Evolutionary conservation across 73 alveolate genomes (phyloP).

Genomic region (Uronychia setigera): DNA sequence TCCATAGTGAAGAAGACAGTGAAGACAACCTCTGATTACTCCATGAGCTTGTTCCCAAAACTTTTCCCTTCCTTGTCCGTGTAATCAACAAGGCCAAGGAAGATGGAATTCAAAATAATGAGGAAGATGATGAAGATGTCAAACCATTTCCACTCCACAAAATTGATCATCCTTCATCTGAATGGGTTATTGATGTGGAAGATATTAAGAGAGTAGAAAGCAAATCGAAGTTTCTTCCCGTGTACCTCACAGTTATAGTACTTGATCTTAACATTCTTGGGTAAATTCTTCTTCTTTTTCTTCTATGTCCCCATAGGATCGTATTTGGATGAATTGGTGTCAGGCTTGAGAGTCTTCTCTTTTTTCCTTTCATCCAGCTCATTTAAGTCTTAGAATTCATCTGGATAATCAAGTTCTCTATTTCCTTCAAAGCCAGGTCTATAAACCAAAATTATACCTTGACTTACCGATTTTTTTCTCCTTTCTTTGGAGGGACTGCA

Average conservation of each 20-base stretch:
- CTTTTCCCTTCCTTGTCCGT: neutral
- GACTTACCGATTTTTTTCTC: too few species aligned
- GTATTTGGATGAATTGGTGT: too few species aligned
- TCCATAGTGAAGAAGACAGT: slow-evolving; percentile 25
- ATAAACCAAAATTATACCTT: too few species aligned
- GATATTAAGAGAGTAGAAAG: neutral
- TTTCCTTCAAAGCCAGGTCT: too few species aligned
- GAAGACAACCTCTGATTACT: slow-evolving; percentile 14
- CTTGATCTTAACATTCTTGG: too few species aligned
- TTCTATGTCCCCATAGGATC: too few species aligned
- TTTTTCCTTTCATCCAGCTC: too few species aligned
- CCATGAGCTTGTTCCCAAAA: slow-evolving; percentile 19
- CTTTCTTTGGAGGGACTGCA: too few species aligned
- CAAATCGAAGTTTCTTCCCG: slow-evolving; percentile 9
- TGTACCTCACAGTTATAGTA: slow-evolving; percentile 7
- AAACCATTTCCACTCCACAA: slow-evolving; percentile 26
- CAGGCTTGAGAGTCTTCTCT: too few species aligned
- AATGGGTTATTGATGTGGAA: neutral
- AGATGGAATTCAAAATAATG: slow-evolving; percentile 27
- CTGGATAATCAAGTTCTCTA: too few species aligned
- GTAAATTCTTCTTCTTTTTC: too few species aligned
- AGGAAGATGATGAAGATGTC: slow-evolving; percentile 15
- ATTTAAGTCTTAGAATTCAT: too few species aligned
- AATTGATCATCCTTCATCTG: slow-evolving; percentile 28
- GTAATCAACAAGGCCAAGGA: slow-evolving; percentile 37